Evolutionary conservation across 306 rosid genomes (phyloP), one percentile per base, ranked within the genome.

Genomic region (Luffa acutangula): DNA sequence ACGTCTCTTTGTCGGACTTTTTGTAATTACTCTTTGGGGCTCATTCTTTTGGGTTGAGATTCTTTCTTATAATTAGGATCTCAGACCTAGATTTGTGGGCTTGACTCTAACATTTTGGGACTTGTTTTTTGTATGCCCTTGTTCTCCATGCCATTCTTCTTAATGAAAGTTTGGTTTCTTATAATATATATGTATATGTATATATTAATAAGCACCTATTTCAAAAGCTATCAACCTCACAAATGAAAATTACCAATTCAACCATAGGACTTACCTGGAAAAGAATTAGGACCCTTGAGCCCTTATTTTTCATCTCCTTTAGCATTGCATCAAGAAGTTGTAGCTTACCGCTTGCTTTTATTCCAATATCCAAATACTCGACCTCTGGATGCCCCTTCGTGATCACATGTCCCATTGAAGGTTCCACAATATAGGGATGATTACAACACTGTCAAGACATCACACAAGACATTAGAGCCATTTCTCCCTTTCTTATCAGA

Each of bases 251-350:
- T 43, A 11, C 48, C 76, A 53, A 18, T 25, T 67, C 60, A 49
- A 80, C 36, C 67, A 56, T 80, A 63, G 48, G 37, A 9, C 9
- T 60, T 89, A 92, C 98, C 97, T 92, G 95, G 79, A 87, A 91
- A 82, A 95, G 93, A 79, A 95, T 60, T 6, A 95, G 87, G 41
- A 69, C 94, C 83, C 97, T 86, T 54, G 87, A 81, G 66, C 87
- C 87, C 79, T 63, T 86, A 54, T 88, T 86, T 75, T 80, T 89
- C 79, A 93, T 85, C 87, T 93, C 96, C 82, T 11, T 76, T 75
- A 95, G 96, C 97, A 95, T 89, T 84, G 84, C 82, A 85, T 91
- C 97, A 81, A 95, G 99, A 85, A 92, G 87, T 81, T 85, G 96
- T 82, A 95, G 88, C 90, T 95, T 95, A 75, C 96, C 97, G 74